Conservation (phyloP, 345 rosid species). For the Populus pruinosa region DNA sequence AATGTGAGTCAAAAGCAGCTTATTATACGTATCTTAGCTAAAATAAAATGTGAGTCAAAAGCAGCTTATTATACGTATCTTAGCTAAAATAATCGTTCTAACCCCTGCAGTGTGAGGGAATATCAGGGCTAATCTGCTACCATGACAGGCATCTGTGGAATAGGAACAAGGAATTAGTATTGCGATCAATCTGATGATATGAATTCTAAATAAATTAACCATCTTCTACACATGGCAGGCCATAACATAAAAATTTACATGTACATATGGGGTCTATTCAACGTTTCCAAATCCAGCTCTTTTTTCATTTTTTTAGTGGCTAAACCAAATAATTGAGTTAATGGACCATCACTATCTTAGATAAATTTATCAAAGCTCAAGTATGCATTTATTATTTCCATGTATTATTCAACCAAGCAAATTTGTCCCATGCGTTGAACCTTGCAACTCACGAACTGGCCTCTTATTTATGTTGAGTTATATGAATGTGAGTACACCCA, state of each 20-base stretch:
- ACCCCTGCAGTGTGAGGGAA: too few relatives aligned
- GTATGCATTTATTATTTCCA: background rate
- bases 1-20: too few relatives aligned
- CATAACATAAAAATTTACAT: background rate
- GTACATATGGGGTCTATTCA: background rate
- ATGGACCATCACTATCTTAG: background rate
- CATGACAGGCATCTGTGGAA: background rate
- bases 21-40: too few relatives aligned
- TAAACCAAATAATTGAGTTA: slow-evolving; percentile 8
- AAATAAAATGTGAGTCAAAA: too few relatives aligned
- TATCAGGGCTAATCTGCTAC: background rate
- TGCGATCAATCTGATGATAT: background rate
- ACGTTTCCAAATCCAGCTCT: slow-evolving; percentile 7
- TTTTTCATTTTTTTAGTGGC: background rate
- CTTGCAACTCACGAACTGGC: background rate
- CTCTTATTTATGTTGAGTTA: background rate
- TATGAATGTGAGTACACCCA: background rate
- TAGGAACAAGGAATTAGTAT: background rate
- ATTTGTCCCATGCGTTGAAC: background rate
- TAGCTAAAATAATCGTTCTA: too few relatives aligned
- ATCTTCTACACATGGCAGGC: slow-evolving; percentile 8
- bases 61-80: too few relatives aligned
- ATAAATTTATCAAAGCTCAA: background rate
- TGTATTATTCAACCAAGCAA: background rate
- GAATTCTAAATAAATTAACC: background rate